Evolutionary conservation across 2,329 filamentous ascomycete species (phyloP), one percentile per base, ranked within the genome.

Genomic region (Colletotrichum acutatum): DNA sequence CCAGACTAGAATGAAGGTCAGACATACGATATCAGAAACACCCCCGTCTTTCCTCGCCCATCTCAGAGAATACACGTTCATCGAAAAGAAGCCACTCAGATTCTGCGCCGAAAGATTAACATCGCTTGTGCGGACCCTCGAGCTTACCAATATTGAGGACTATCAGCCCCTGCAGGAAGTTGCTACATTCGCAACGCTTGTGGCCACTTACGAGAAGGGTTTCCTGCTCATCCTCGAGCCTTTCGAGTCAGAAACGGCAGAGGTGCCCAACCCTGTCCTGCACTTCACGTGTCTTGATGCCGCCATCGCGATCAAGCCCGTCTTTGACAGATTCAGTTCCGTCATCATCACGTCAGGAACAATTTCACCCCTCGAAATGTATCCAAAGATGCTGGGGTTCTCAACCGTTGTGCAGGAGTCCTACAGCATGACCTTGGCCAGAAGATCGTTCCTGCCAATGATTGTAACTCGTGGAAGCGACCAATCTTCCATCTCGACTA

Each of bases 261-360:
- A 97, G 65, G 95, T 99, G 0, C 95, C 97, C 0, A 99, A 99
- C 76, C 97, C 97, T 0, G 92, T 98, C n/a, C 87, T 99, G 14
- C 97, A 99, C 81, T 97, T 99, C 80, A 97, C 96, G 3, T 99
- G 97, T 79, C 88, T 99, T 26, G 97, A 99, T 82, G 97, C 97
- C 4, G 97, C 97, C 0, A 99, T 99, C 76, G 97, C 97, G 54
- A 99, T 99, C 79, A 97, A 97, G 75, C 97, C 97, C 0, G 96
- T 99, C 5, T 98, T 99, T 79, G 96, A 99, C 72, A 92, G 97
- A 64, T 99, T 99, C 82, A 95, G 94, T 82, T 98, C 97, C 1
- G 97, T 99, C 76, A 97, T 99, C 79, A 98, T 99, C 80, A 99
- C 97, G 0, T 98, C 97, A 0, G 97, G 97, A 75, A 99, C 97